Evolutionary conservation across 192 early-diverging fungal genomes (phyloP), one percentile per base, ranked within the genome.

Genomic region (Entophlyctis helioformis): DNA sequence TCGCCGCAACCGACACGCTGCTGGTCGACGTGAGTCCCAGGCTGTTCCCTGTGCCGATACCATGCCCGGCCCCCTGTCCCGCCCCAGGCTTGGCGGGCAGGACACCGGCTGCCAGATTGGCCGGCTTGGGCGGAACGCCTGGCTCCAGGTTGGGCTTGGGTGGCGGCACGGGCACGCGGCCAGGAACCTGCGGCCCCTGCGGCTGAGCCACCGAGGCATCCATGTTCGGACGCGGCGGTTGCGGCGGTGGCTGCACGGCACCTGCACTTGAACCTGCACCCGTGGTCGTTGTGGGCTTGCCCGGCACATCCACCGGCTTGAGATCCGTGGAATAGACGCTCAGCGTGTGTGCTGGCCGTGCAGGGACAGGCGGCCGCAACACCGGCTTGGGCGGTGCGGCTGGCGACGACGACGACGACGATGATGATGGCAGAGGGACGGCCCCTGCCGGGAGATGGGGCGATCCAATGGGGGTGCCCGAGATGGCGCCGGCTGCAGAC

Each of bases 251-350:
- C 0, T 9, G 1, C 57, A 21, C 51, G 57, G 53, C 46, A 12
- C 46, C 44, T 7, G 62, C 59, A 33, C 68, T 67, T 18, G 53
- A 40, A 18, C 56, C 47, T 12, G 51, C 47, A 20, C 40, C 46
- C 5, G 26, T 31, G 16, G 44, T 40, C 15, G 32, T 27, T 32
- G 56, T 20, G 4, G 32, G 40, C 21, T 36, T 53, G 15, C 35
- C 48, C 0, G 54, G 26, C 24, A 5, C n/a, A 34, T n/a, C n/a
- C n/a, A 44, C 42, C 16, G 53, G 51, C 33, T 58, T 65, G 38
- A 75, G 63, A 39, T 76, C 74, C 5, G 69, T 72, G 16, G 74
- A 78, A 22, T 74, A 71, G 11, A 76, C 54, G 36, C 64, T 64
- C 38, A 76, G 43, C 8, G 74, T 76, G 36, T 76, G 74, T 12